Evolutionary conservation across 2,329 filamentous ascomycete genomes (phyloP), one percentile per base, ranked within the genome.

Genomic region (Plenodomus biglobosus): DNA sequence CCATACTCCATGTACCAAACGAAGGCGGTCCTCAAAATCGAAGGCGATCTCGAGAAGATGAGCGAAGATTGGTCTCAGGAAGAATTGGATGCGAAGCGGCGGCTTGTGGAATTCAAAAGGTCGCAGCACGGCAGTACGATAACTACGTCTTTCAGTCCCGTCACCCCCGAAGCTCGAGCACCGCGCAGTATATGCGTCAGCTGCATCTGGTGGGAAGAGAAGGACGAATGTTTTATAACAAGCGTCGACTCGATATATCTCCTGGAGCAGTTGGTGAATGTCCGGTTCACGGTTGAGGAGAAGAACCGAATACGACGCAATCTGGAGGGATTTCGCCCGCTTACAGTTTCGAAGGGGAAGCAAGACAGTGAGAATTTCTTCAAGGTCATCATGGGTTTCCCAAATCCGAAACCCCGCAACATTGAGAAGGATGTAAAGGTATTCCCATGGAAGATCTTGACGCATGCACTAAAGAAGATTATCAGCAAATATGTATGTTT

Each of bases 391-490:
- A 99, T 99, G 94, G 90, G 85, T 1, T 97, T 97, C 68, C 90
- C 91, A 11, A 89, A 87, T 52, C 94, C 94, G 1, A 97, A 97
- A 74, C 94, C 94, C 16, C 83, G 94, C 54, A 96, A 97, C 68
- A 99, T 99, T 57, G 94, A 97, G 77, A 99, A 99, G 76, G 92
- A 97, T 66, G 92, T 99, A 68, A 99, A 99, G 76, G 94, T 97
- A 11, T 99, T 97, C 67, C 87, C 91, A 3, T 99, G 94, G 94
- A 94, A 91, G 73, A 90, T 94, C 51, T 80, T 99, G 38, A 83
- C 84, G 40, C 82, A 85, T 51, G 92, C 94, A 0, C 80, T 99
- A 58, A 95, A 95, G 81, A 99, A 99, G 79, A 97, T 99, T 66
- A 95, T 99, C 69, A 86, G 90, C 65, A 99, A 99, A 87, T 99